Evolutionary conservation across 352 stramenopile species (phyloP), one percentile per base, ranked within the genome.

Genomic region (Halophytophthora batemanensis): DNA sequence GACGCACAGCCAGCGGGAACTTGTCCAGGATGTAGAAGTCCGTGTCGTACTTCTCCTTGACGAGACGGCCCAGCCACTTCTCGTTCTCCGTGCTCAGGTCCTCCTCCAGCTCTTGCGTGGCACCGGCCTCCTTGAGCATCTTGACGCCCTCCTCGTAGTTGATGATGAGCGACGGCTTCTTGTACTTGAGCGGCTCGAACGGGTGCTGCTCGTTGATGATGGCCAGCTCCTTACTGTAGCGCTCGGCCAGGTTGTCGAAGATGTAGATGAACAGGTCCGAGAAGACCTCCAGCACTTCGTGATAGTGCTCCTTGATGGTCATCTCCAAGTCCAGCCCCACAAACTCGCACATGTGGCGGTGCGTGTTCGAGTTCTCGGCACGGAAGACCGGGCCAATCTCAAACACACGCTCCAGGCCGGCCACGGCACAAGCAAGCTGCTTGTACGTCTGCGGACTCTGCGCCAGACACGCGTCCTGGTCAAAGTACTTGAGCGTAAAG

Each of bases 1-100:
- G 97, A 71, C 97, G 89, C 58, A 99, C 95, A 21, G 82, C 65
- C n/a, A 99, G 67, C 28, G 97, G 97, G 82, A 99, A 99, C 83
- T 99, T 99, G 90, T 99, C 97, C 71, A 99, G 91, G 52, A 99
- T 99, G 84, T 98, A 99, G 69, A 99, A 99, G 77, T 99, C 97
- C 54, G 96, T 99, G 47, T 92, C 89, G 69, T 98, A 99, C 82
- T 99, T 99, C 47, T 97, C 90, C 66, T 96, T 95, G 14, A 99
- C 93, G 37, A 97, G 80, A 41, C 82, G 71, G 48, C 96, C 95
- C 35, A 99, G 90, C 61, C 89, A 96, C 77, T 99, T 99, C 72
- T 99, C 97, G 69, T 99, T 98, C 71, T 96, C 92, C 28, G 96
- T 98, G 40, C 67, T 97, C 50, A 95, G 45, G 38, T 95, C 86